These are phyloP conservation scores for Steccherinum ochraceum DNA, from an alignment of 768 basidiomycete genomes.

Conservation along the genomic window DNA sequence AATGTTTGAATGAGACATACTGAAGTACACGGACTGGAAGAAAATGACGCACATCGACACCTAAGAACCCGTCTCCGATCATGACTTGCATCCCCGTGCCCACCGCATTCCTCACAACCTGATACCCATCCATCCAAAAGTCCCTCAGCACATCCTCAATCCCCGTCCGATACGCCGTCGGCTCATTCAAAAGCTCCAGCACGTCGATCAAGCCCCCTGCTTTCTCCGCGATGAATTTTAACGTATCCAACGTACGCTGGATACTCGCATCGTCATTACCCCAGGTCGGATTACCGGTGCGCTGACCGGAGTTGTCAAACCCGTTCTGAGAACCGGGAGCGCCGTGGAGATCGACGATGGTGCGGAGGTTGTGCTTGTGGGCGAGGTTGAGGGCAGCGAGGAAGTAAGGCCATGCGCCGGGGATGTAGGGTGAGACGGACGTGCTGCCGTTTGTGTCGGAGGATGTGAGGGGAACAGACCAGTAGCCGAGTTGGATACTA, in stretches of 20 bases:
- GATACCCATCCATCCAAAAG: slow-evolving; percentile 59
- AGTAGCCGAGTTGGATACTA: slow-evolving; percentile 70
- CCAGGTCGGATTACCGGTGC: slow-evolving; percentile 51
- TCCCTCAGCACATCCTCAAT: slow-evolving; percentile 41
- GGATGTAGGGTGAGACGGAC: slow-evolving; percentile 45
- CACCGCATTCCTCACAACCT: slow-evolving; percentile 43
- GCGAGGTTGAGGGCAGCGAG: slow-evolving; percentile 62
- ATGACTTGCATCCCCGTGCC: slow-evolving; percentile 50
- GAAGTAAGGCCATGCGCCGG: slow-evolving; percentile 67
- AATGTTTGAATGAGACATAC: slow-evolving; percentile 1
- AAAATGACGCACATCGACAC: slow-evolving; percentile 39
- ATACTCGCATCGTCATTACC: slow-evolving; percentile 36
- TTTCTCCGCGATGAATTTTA: slow-evolving; percentile 46
- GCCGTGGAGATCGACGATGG: slow-evolving; percentile 74
- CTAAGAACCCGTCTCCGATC: slow-evolving; percentile 69
- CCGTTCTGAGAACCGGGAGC: slow-evolving; percentile 57
- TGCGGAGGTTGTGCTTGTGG: slow-evolving; percentile 49
- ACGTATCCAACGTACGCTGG: slow-evolving; percentile 52
- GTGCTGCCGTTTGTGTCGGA: slow-evolving; percentile 40
- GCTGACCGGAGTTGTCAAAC: slow-evolving; percentile 72
- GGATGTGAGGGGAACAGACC: slow-evolving; percentile 67
- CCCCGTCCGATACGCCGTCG: slow-evolving; percentile 44
- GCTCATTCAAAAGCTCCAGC: slow-evolving; percentile 67
- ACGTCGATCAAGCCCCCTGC: slow-evolving; percentile 54
- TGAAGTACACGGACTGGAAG: neutral